Base-by-base conservation (phyloP, 2,329 filamentous ascomycete species). In the Aureobasidium sp. region DNA sequence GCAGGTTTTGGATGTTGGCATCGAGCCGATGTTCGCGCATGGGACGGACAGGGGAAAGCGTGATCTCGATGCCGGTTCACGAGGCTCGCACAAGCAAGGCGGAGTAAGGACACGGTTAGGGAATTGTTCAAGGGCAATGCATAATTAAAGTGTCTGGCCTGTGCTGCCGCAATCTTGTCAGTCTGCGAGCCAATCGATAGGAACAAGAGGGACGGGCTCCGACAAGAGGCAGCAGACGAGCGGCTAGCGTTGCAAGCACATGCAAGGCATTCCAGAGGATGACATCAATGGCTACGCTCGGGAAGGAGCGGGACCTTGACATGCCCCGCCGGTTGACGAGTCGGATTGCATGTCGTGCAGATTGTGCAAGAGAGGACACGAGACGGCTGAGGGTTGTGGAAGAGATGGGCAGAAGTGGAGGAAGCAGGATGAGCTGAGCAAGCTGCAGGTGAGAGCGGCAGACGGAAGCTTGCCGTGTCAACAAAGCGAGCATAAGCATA, bases 71-170 rank as follows among this genome's bases (percentile, higher is more conserved):
- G 44, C n/a, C 33, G 56, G 57, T 50, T 60, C 57, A 50, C 54
- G 39, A 57, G 53, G 53, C 53, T 57, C 57, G 48, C 35, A 45
- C 57, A 60, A 60, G 57, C 57, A 60, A 60, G 57, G 45, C 57
- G 57, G 57, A 50, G 44, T 22, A 45, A 33, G 29, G 37, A 56
- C 52, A 15, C 53, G 53, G 44, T 47, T 59, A 59, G 22, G 24
- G 44, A 59, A 27, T 48, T 59, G 44, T 48, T 48, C 56, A 59
- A 33, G 44, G 56, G 44, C 56, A 39, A 48, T 60, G 57, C 57
- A 60, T 42, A 60, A 60, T 60, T 60, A 49, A 50, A 60, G 57
- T 47, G 42, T 50, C 57, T 35, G 40, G 57, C 45, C 57, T 24
- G 45, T 60, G 57, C 54, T 58, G 15, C 45, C 31, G 57, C 57